Evolutionary conservation across 2,329 filamentous ascomycete species (phyloP).

Genomic region (Raffaelea albimanens): DNA sequence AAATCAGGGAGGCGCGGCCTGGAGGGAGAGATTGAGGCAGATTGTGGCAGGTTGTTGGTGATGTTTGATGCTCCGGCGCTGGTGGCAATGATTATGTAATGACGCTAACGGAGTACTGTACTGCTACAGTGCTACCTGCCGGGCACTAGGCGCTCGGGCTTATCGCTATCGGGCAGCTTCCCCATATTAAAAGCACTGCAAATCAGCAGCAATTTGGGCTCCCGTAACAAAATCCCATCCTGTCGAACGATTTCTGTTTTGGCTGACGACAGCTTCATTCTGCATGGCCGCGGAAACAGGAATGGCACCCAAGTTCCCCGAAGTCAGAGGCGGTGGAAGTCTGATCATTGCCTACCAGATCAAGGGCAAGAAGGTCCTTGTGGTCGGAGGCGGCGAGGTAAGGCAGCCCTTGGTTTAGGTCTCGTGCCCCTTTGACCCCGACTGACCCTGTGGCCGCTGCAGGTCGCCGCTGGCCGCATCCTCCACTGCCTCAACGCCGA

Average conservation of each 20-base stretch:
- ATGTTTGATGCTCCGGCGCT: not conserved
- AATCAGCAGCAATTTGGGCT: not conserved
- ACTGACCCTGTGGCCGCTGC: conserved; percentile 9
- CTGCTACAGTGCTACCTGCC: no score
- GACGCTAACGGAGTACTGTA: no score
- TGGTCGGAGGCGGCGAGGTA: conserved; percentile 93
- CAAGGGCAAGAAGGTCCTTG: conserved; percentile 77
- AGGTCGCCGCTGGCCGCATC: conserved; percentile 95
- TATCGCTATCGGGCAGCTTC: not conserved
- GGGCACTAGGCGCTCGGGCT: not conserved
- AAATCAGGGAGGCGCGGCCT: not conserved
- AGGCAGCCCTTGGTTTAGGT: conserved; percentile 1
- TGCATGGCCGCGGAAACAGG: not conserved
- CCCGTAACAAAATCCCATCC: not conserved
- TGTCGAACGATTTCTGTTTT: not conserved
- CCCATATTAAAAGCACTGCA: not conserved
- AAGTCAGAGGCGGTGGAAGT: conserved; percentile 82
- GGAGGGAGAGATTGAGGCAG: not conserved
- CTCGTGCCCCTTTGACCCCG: not conserved
- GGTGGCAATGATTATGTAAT: no score
- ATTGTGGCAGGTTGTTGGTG: not conserved
- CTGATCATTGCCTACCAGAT: conserved; percentile 95
- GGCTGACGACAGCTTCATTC: not conserved
- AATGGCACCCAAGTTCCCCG: conserved; percentile 49
- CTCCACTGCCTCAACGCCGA: conserved; percentile 92